These are phyloP conservation scores for Grammothele lineata DNA, from an alignment of 768 basidiomycete genomes.

Conservation along the genomic window DNA sequence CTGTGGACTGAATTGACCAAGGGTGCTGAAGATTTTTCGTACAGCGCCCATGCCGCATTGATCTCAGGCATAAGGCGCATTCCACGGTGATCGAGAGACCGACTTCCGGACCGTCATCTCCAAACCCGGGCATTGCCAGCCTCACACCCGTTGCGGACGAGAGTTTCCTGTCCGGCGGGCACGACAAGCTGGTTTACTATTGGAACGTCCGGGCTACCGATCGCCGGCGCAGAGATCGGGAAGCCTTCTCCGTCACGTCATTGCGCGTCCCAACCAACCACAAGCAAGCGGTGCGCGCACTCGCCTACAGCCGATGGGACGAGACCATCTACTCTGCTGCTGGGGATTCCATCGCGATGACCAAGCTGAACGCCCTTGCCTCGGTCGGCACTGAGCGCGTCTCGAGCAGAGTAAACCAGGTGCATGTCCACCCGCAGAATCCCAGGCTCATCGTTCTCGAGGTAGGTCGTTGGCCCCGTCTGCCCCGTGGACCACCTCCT, in stretches of 20 bases:
- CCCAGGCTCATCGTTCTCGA: conserved; percentile 41
- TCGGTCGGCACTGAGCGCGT: conserved; percentile 28
- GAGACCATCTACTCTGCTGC: conserved; percentile 33
- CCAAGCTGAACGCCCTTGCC: conserved; percentile 35
- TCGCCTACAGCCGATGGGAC: conserved; percentile 35
- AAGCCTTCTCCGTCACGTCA: conserved; percentile 21
- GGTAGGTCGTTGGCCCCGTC: conserved; percentile 30
- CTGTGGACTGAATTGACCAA: background rate
- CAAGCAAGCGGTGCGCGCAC: conserved; percentile 30
- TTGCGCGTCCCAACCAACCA: conserved; percentile 27
- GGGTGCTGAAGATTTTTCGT: conserved; percentile 3
- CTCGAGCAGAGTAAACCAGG: conserved; percentile 38
- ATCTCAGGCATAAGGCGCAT: conserved; percentile 20
- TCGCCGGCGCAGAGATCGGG: conserved; percentile 1
- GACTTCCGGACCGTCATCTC: conserved; percentile 11
- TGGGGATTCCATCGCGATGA: conserved; percentile 30
- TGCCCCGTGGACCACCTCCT: background rate
- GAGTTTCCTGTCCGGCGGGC: conserved; percentile 45
- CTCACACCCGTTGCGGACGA: conserved; percentile 35
- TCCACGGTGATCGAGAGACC: conserved; percentile 26
- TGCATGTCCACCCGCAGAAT: conserved; percentile 42
- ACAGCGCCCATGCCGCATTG: conserved; percentile 16
- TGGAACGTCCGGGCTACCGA: conserved; percentile 28
- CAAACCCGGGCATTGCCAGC: conserved; percentile 35
- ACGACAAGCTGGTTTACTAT: conserved; percentile 40